These are phyloP conservation scores for Argentina anserina DNA, from an alignment of 306 rosid genomes.

Conservation along the genomic window DNA sequence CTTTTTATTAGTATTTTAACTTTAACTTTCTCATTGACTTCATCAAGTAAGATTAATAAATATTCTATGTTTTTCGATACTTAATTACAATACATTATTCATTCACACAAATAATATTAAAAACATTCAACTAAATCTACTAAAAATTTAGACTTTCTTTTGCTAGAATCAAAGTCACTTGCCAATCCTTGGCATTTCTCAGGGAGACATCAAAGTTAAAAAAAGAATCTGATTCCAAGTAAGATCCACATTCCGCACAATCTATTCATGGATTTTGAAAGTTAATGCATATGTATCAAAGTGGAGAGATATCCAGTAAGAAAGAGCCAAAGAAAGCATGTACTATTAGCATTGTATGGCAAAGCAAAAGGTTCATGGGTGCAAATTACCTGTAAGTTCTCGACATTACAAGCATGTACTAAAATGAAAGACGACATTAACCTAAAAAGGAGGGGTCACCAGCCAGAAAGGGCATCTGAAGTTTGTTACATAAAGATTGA, in stretches of 20 bases:
- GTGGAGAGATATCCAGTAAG: background rate
- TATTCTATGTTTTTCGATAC: no score
- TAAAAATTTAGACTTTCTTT: background rate
- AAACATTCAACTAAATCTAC: no score
- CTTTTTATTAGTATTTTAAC: no score
- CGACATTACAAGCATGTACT: slow-evolving; percentile 24
- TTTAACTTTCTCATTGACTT: no score
- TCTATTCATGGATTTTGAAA: background rate
- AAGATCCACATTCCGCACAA: background rate
- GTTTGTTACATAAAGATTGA: slow-evolving; percentile 31
- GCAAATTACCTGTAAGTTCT: slow-evolving; percentile 32
- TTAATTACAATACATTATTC: no score
- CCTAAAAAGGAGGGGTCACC: slow-evolving; percentile 23
- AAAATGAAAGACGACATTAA: slow-evolving; percentile 17
- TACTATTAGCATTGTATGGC: background rate
- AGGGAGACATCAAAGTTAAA: background rate
- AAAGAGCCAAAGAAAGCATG: background rate
- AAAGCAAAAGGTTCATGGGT: slow-evolving; percentile 19
- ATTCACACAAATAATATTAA: no score
- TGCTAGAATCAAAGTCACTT: background rate
- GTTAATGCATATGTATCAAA: background rate
- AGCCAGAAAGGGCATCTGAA: slow-evolving; percentile 37
- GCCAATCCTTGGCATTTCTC: background rate
- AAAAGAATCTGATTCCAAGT: background rate
- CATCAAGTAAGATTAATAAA: no score